Percentiles rank a stretch among this genome's conserved stretches.
Evolutionary conservation across 441 rosid species (phyloP).

Genomic region (Adansonia gregorii): DNA sequence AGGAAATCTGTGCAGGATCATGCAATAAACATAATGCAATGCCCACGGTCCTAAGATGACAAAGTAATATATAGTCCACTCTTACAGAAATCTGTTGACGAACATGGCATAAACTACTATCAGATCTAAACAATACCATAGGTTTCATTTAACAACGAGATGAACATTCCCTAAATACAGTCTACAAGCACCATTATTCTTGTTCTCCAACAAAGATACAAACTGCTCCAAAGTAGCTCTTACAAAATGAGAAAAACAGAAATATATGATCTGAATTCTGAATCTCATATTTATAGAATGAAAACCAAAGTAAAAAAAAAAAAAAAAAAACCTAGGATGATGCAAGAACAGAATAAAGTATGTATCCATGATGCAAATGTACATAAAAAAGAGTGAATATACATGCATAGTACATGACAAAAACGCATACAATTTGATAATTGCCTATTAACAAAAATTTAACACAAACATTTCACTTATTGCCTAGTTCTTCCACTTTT

Average conservation of each 20-base stretch:
- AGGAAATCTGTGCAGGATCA: neutral
- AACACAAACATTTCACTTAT: neutral
- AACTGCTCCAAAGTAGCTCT: neutral
- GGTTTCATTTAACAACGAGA: neutral
- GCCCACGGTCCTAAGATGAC: neutral
- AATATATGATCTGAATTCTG: neutral
- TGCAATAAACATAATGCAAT: neutral
- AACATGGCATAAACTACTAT: conserved; percentile 1
- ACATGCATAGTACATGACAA: neutral
- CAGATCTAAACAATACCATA: neutral
- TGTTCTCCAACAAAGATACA: neutral
- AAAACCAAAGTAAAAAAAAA: neutral
- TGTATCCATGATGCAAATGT: neutral
- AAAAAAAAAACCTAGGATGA: neutral
- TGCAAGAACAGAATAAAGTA: neutral
- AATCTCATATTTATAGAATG: conserved; percentile 1
- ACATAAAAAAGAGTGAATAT: conserved; percentile 14
- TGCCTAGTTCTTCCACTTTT: conserved; percentile 16
- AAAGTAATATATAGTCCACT: neutral
- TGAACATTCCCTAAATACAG: neutral
- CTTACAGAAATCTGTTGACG: neutral
- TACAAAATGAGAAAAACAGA: neutral
- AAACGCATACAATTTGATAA: neutral
- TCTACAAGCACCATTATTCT: conserved; percentile 5
- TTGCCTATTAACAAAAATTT: neutral